Evolutionary conservation across 306 rosid genomes (phyloP).

Genomic region (Trichosanthes cucumerina): DNA sequence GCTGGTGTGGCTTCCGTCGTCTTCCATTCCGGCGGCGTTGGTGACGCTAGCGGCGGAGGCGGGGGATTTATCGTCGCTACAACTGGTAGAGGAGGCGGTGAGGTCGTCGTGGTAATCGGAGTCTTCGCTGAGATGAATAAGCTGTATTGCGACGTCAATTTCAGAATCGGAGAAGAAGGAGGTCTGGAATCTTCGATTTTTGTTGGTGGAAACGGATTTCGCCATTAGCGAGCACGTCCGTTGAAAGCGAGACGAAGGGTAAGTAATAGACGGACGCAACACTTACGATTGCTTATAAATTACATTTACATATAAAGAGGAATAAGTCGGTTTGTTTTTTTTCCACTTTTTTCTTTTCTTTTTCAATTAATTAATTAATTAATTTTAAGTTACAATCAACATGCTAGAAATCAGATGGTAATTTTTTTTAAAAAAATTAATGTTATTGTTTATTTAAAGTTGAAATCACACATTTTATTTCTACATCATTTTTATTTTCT

Average conservation of each 20-base stretch:
- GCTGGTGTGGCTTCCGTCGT: not conserved
- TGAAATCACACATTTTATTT: too few relatives aligned
- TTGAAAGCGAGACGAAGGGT: conserved; percentile 5
- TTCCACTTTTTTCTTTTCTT: too few relatives aligned
- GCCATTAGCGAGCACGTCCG: conserved; percentile 3
- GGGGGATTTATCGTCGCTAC: not conserved
- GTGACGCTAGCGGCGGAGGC: not conserved
- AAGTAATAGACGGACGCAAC: not conserved
- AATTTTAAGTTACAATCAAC: too few relatives aligned
- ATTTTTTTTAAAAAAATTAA: too few relatives aligned
- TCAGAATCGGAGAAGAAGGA: conserved; percentile 3
- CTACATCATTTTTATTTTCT: too few relatives aligned
- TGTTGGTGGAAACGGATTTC: not conserved
- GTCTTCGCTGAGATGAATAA: conserved; percentile 9
- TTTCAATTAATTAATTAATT: too few relatives aligned
- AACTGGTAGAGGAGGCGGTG: not conserved
- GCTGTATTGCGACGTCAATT: conserved; percentile 8
- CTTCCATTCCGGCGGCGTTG: not conserved
- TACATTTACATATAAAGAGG: not conserved
- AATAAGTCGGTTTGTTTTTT: not conserved
- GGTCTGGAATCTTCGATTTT: not conserved
- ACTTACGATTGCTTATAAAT: not conserved
- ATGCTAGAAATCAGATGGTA: too few relatives aligned
- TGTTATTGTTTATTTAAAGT: too few relatives aligned
- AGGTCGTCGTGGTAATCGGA: not conserved